Evolutionary conservation across 257 asterid genomes (phyloP), one percentile per base, ranked within the genome.

Genomic region (Lithospermum erythrorhizon): DNA sequence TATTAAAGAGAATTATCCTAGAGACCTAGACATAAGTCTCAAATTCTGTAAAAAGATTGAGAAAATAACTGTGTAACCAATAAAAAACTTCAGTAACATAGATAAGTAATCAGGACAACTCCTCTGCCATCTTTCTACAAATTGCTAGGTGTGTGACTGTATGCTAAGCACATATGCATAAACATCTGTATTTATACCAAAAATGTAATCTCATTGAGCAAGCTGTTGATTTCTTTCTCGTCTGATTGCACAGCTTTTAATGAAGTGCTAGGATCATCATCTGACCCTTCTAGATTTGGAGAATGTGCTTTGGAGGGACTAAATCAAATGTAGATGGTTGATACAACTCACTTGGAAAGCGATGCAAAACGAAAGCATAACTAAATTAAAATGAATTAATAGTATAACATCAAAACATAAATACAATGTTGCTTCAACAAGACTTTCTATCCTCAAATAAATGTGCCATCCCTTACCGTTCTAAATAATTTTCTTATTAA

Each of bases 221-320:
- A 76, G 61, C 65, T 66, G 81, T 60, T 48, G 58, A 54, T 47
- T 49, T 58, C 82, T 58, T 62, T 62, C 55, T 64, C 82, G 52
- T 73, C 71, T 15, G 75, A 65, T 71, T 66, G 59, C 63, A 49
- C 75, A 52, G 64, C 57, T 62, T 76, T 81, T 61, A 65, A 23
- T 41, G 53, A 22, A 64, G 68, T 53, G 15, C 83, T 80, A 63
- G 68, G 49, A 49, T 47, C 41, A 16, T 65, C 76, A 56, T 62
- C 63, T 35, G 76, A 63, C 56, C 69, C 73, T 71, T 70, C 67
- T 60, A 82, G 72, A 66, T 59, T 71, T 57, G 67, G 53, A 21
- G 23, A 54, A 58, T 57, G 59, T 2, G 68, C 79, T 53, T 58
- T 72, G 37, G 77, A 66, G 53, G 68, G 57, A 58, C 56, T n/a